phyloP scores from a whole-genome alignment of 495 filamentous ascomycete species.

The Penicillium canariense region DNA sequence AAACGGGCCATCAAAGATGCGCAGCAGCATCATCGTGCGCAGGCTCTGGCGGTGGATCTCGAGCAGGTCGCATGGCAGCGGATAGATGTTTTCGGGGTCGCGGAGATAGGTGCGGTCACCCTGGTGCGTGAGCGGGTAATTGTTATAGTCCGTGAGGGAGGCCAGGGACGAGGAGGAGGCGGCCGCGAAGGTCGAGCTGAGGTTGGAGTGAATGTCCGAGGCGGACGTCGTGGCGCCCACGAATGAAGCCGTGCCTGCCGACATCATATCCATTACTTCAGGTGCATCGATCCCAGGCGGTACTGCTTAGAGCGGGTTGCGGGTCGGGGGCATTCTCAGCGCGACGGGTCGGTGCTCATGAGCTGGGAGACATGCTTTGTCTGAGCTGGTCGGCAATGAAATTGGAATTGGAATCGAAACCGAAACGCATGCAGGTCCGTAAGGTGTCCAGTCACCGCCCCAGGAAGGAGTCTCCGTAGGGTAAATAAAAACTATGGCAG shows the following conservation, averaged over 20 bases:
- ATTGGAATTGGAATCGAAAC: neutral
- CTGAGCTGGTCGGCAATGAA: neutral
- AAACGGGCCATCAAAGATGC: constrained; percentile 76
- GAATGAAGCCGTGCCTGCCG: constrained; percentile 29
- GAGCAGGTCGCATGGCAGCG: constrained; percentile 80
- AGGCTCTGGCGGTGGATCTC: constrained; percentile 87
- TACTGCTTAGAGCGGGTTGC: constrained; percentile 22
- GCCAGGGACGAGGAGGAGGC: constrained; percentile 40
- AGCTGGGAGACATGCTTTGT: constrained; percentile 22
- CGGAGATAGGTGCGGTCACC: constrained; percentile 80
- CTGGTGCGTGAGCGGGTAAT: constrained; percentile 65
- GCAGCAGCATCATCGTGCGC: constrained; percentile 74
- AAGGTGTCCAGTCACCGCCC: neutral
- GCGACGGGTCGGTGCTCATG: constrained; percentile 22
- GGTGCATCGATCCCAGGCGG: constrained; percentile 23
- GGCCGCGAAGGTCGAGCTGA: constrained; percentile 38
- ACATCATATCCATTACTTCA: constrained; percentile 38
- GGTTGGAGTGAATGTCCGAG: constrained; percentile 41
- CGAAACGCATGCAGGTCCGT: neutral
- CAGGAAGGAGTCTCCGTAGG: neutral
- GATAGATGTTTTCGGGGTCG: constrained; percentile 72
- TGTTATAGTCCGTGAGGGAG: constrained; percentile 44
- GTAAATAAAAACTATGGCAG: neutral
- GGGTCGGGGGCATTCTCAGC: constrained; percentile 35
- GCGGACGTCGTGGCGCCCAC: constrained; percentile 31